These are phyloP conservation scores for Botrytis paeoniae DNA, from an alignment of 2,329 filamentous ascomycete species.

Conservation along the genomic window DNA sequence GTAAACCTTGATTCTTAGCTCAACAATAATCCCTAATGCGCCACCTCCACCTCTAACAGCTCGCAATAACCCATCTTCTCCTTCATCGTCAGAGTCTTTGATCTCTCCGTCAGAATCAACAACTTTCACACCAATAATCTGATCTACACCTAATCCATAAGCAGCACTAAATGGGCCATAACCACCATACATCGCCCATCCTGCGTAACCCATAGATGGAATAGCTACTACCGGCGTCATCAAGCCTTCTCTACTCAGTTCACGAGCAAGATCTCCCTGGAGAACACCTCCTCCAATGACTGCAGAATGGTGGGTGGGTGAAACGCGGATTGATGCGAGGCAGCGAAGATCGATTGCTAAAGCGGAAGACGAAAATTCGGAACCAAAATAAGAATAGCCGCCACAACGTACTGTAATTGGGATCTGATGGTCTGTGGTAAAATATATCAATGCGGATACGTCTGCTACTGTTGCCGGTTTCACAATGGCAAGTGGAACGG, in stretches of 20 bases:
- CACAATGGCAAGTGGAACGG: constrained; percentile 28
- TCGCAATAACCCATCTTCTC: constrained; percentile 34
- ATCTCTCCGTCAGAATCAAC: constrained; percentile 41
- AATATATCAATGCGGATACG: constrained; percentile 30
- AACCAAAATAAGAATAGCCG: constrained; percentile 40
- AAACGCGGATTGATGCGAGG: constrained; percentile 37
- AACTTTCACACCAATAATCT: constrained; percentile 41
- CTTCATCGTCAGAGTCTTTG: constrained; percentile 39
- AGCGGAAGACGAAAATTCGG: constrained; percentile 36
- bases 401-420: constrained; percentile 36
- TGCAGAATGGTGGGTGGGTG: constrained; percentile 34
- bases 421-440: constrained; percentile 25
- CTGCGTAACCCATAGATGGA: constrained; percentile 37
- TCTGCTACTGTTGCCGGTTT: constrained; percentile 34
- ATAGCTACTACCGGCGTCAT: constrained; percentile 34
- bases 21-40: constrained; percentile 42
- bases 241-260: constrained; percentile 36
- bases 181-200: constrained; percentile 40
- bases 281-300: constrained; percentile 41
- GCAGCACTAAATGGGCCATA: constrained; percentile 38
- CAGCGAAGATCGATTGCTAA: constrained; percentile 42
- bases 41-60: constrained; percentile 44
- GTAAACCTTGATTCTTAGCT: constrained; percentile 43
- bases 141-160: constrained; percentile 41
- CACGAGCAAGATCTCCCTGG: constrained; percentile 32